Base-by-base conservation (phyloP, 1,284 basidiomycete genomes). In the Cystobasidium pallidum region DNA sequence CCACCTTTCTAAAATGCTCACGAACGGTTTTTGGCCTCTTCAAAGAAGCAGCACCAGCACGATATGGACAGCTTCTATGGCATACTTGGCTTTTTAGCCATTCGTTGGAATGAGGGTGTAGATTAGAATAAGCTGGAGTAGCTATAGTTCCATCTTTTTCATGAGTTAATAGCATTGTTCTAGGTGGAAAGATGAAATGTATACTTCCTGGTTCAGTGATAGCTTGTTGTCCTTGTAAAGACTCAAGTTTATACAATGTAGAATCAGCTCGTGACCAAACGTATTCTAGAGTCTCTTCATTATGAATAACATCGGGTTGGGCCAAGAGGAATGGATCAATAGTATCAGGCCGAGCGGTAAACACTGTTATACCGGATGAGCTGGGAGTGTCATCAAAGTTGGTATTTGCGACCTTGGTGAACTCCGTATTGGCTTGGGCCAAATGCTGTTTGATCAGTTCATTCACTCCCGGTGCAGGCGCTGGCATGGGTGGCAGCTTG, bases 11-110 rank as follows among this genome's bases (percentile, higher is more conserved):
- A 45, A 71, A 71, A 61, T 71, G 68, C 39, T 71, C 68, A 30
- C 68, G 30, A 36, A 71, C 68, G 7, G 68, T 71, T 45, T 71
- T 71, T 7, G 68, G 68, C 21, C 68, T 45, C 41, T 71, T 71
- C 19, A 71, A 41, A 32, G 68, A 71, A 28, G 68, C 55, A 11
- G 68, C 64, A 19, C 68, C 68, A 17, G 68, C 68, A 19, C 68
- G 28, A 51, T 71, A 71, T 24, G 68, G 54, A 21, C 66, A 68
- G 24, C 55, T 45, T 57, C 55, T 36, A 36, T 57, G 55, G 30
- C 66, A 68, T 4, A 68, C 52, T 30, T 68, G 55, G 30, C 36
- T 36, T 55, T 58, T 68, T 1, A 68, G 43, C 68, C 68, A 71
- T 55, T 71, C 68, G n/a, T 71, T 71, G 11, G 59, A 63, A 49